A percentile compares a stretch with the other conserved stretches of the same genome.
Evolutionary conservation across 2,329 filamentous ascomycete species (phyloP).

Genomic region (Mycocentrospora acerina): DNA sequence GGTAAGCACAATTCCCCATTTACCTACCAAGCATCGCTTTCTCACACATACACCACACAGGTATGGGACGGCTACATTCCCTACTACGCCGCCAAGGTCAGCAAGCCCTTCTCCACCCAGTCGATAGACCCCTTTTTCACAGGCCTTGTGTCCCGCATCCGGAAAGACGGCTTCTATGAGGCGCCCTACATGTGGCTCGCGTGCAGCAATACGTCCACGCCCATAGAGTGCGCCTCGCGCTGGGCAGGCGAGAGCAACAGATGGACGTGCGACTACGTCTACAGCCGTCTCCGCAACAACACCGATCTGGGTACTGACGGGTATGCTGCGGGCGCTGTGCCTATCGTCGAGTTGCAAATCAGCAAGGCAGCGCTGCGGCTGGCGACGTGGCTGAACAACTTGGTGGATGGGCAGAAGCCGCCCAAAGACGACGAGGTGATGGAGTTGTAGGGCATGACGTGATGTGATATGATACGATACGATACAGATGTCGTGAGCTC

Average conservation of each 20-base stretch:
- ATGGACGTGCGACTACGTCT: slow-evolving; percentile 46
- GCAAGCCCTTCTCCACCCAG: slow-evolving; percentile 36
- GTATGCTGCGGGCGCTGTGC: slow-evolving; percentile 42
- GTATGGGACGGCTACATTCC: slow-evolving; percentile 45
- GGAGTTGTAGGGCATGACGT: too few relatives aligned
- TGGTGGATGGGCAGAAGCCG: slow-evolving; percentile 24
- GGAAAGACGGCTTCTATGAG: slow-evolving; percentile 37
- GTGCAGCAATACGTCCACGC: slow-evolving; percentile 36
- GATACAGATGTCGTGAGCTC: too few relatives aligned
- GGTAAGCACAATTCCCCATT: slow-evolving; percentile 21
- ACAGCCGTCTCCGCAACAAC: slow-evolving; percentile 29
- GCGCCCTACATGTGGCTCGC: slow-evolving; percentile 39
- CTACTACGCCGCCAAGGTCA: slow-evolving; percentile 39
- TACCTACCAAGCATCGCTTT: slow-evolving; percentile 16
- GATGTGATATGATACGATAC: too few relatives aligned
- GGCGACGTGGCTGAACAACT: slow-evolving; percentile 43
- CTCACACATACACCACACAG: too few relatives aligned
- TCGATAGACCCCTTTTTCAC: slow-evolving; percentile 41
- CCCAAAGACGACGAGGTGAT: slow-evolving; percentile 12
- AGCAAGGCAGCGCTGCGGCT: slow-evolving; percentile 44
- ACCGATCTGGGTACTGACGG: slow-evolving; percentile 40
- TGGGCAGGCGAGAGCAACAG: slow-evolving; percentile 45
- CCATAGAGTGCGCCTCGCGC: slow-evolving; percentile 35
- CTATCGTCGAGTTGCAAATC: slow-evolving; percentile 45
- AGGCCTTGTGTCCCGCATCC: slow-evolving; percentile 39